Evolutionary conservation across 2,329 filamentous ascomycete genomes (phyloP).

Genomic region (Cryphonectria radicalis): DNA sequence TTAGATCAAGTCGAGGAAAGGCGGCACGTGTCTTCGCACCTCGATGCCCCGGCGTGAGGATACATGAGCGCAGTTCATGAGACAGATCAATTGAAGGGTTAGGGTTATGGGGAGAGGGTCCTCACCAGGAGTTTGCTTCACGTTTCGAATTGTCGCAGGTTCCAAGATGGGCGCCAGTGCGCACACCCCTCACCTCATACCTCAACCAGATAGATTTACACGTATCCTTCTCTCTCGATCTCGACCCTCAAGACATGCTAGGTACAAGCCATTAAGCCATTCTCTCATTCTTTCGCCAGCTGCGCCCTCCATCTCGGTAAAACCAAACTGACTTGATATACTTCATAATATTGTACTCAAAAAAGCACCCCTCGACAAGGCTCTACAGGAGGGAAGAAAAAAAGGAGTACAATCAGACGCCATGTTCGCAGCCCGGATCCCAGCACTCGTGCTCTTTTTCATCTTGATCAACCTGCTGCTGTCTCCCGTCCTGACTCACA

Average conservation of each 20-base stretch:
- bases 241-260: background rate
- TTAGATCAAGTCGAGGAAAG: background rate
- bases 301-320: background rate
- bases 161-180: background rate
- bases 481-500: slow-evolving; percentile 6
- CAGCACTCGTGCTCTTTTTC: background rate
- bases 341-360: background rate
- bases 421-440: background rate
- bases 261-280: background rate
- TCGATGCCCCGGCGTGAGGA: too few relatives aligned
- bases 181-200: background rate
- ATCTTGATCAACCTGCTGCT: slow-evolving; percentile 17
- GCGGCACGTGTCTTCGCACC: background rate
- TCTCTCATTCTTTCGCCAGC: background rate
- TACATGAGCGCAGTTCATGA: background rate
- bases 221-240: background rate
- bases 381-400: background rate
- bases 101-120: background rate
- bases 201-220: background rate
- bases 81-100: background rate
- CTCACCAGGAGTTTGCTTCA: background rate
- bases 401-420: background rate
- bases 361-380: background rate
- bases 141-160: slow-evolving; percentile 3
- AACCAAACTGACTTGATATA: background rate